Evolutionary conservation across 1,284 basidiomycete species (phyloP), one percentile per base, ranked within the genome.

Genomic region (Volvariella volvacea): DNA sequence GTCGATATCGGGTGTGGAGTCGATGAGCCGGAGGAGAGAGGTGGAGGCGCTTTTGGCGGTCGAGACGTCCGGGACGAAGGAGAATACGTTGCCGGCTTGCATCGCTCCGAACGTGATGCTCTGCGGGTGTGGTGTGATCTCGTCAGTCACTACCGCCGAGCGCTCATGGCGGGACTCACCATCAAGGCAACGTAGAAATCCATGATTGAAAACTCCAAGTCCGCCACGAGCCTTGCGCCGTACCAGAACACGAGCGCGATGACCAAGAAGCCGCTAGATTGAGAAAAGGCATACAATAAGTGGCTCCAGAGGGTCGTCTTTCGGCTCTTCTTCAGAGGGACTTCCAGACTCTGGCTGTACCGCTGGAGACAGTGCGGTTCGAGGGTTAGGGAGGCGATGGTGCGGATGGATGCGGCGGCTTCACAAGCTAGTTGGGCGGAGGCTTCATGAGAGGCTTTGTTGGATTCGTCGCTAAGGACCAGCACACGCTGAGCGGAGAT

Each of bases 401-500:
- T 97, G n/a, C 92, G 81, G 57, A 98, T 96, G 2, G 93, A 74
- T 3, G 78, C 86, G 14, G 92, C 92, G 21, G 92, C 92, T 65
- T 98, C 95, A 56, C 88, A 89, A 22, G 94, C 94, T 20, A 93
- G 64, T 54, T 94, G 92, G 12, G 94, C 91, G n/a, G 88, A 90
- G 4, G 67, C 66, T 52, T 88, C 86, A 60, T 99, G 92, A 0
- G 85, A 74, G 55, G 76, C 76, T 68, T 93, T 94, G 70, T 93
- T 93, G 50, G 73, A 68, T 60, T 91, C 80, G 56, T 95, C 92
- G 64, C 94, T 94, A 52, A 93, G 67, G 0, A 92, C 82, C 48
- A 89, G 83, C 44, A 88, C 81, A 32, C 73, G 86, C 78, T 84
- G 50, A 20, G 33, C 22, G 39, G 28, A 31, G 39, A 22, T 19